Percentiles rank a stretch among this genome's conserved stretches.
Evolutionary conservation across 2,329 filamentous ascomycete genomes (phyloP).

Genomic region (Acarospora socialis): DNA sequence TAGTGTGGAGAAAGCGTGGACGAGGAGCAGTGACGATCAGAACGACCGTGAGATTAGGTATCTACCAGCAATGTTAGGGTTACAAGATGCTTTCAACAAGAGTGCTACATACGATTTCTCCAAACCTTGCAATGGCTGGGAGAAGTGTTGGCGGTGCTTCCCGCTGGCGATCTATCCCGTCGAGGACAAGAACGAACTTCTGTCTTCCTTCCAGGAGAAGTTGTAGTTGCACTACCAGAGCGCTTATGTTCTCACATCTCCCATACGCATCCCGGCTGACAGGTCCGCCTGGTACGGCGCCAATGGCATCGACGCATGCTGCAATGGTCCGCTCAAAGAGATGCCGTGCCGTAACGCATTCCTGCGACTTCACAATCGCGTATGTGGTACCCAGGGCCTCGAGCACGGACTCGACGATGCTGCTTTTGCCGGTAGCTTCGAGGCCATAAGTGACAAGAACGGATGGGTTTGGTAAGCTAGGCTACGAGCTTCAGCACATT

Average conservation of each 20-base stretch:
- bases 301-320: slow-evolving; percentile 33
- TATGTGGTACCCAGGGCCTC: slow-evolving; percentile 36
- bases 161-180: slow-evolving; percentile 71
- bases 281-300: slow-evolving; percentile 61
- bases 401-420: slow-evolving; percentile 51
- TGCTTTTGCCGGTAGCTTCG: slow-evolving; percentile 74
- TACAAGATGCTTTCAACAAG: too few relatives aligned
- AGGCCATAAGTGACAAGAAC: slow-evolving; percentile 73
- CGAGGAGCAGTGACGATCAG: slow-evolving; percentile 63
- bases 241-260: slow-evolving; percentile 67
- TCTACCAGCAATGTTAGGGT: slow-evolving; percentile 34
- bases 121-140: slow-evolving; percentile 65
- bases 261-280: slow-evolving; percentile 47
- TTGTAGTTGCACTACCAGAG: slow-evolving; percentile 57
- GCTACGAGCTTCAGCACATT: slow-evolving; percentile 15
- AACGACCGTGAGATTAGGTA: slow-evolving; percentile 61
- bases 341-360: slow-evolving; percentile 68
- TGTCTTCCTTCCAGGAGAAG: slow-evolving; percentile 27
- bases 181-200: slow-evolving; percentile 71
- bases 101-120: slow-evolving; percentile 51
- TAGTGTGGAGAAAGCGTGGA: slow-evolving; percentile 52
- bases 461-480: slow-evolving; percentile 47
- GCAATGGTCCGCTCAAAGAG: slow-evolving; percentile 57
- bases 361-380: slow-evolving; percentile 52
- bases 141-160: slow-evolving; percentile 68